Conservation (phyloP, 2,329 filamentous ascomycete species). For the Bipolaris oryzae region DNA sequence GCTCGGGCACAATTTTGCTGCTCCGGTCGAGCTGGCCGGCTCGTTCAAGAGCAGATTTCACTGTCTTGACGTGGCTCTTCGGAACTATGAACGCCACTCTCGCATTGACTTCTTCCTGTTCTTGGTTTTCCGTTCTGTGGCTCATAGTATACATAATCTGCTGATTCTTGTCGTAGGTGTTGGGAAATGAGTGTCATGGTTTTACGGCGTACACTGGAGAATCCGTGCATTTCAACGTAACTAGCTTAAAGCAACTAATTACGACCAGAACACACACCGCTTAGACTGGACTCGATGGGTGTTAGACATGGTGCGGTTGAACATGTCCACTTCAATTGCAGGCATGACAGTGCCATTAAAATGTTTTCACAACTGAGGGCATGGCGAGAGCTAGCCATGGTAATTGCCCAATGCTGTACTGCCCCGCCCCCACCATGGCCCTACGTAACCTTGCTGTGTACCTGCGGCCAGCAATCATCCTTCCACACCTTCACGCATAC, state of each 20-base stretch:
- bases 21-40: constrained; percentile 33
- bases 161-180: not conserved
- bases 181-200: not conserved
- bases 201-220: not conserved
- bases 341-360: not conserved
- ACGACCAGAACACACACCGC: not conserved
- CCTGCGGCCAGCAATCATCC: constrained; percentile 6
- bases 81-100: constrained; percentile 37
- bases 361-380: not conserved
- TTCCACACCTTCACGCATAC: not conserved
- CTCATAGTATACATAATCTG: not conserved
- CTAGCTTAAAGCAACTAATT: constrained; percentile 7
- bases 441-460: constrained; percentile 12
- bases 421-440: constrained; percentile 36
- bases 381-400: not conserved
- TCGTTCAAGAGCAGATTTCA: constrained; percentile 48
- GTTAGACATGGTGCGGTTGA: no score
- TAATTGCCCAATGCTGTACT: constrained; percentile 13
- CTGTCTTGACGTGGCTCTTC: constrained; percentile 44
- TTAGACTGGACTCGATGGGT: not conserved
- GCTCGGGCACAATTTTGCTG: constrained; percentile 35
- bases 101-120: not conserved
- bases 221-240: not conserved
- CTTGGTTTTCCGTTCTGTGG: not conserved
- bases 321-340: not conserved